A percentile compares a stretch with the other conserved stretches of the same genome.
Evolutionary conservation across 2,329 filamentous ascomycete genomes (phyloP).

Genomic region (Neurospora crassa): DNA sequence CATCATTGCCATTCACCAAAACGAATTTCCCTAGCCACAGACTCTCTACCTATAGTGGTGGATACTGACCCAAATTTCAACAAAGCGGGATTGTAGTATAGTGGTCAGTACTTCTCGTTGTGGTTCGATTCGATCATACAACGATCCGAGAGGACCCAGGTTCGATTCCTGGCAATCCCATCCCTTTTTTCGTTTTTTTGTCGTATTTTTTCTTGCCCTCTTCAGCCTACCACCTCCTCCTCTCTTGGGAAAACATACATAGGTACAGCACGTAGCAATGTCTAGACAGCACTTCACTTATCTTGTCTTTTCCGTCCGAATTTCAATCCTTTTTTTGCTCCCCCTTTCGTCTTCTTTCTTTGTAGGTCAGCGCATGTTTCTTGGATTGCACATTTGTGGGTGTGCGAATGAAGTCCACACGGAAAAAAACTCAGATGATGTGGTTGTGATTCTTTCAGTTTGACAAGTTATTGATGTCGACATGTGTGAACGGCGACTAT

Average conservation of each 20-base stretch:
- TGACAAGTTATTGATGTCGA: too few species aligned
- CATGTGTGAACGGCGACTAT: too few species aligned
- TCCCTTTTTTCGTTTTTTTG: background rate
- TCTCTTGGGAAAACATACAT: background rate
- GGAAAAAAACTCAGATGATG: too few species aligned
- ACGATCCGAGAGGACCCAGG: constrained; percentile 14
- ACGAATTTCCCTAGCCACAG: background rate
- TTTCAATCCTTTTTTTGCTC: background rate
- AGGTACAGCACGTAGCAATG: background rate
- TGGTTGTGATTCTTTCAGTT: too few species aligned
- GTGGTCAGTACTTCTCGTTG: background rate
- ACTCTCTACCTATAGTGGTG: background rate
- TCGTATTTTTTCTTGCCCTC: background rate
- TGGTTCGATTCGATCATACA: background rate
- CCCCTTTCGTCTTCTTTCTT: background rate
- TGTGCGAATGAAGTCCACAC: too few species aligned
- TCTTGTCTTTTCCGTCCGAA: background rate
- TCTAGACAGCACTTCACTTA: background rate
- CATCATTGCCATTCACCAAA: background rate
- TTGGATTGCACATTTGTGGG: background rate
- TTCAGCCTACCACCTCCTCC: background rate
- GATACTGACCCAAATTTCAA: background rate
- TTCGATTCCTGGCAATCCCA: constrained; percentile 17
- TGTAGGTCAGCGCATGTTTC: background rate
- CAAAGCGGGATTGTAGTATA: background rate